Base-by-base conservation (phyloP, 2,329 filamentous ascomycete genomes). In the Colletotrichum higginsianum region DNA sequence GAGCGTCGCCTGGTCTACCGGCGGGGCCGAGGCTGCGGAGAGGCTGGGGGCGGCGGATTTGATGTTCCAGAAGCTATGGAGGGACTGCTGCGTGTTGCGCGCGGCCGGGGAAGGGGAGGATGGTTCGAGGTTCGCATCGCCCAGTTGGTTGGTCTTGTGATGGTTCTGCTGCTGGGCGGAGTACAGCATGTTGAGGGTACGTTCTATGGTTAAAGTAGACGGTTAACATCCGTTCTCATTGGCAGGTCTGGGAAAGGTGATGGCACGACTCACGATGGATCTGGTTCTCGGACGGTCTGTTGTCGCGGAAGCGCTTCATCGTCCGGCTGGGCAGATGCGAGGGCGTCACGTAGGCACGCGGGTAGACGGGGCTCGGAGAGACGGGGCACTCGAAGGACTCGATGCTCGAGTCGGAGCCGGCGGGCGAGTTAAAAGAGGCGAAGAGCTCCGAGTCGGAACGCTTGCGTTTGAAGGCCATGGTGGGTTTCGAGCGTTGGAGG, bases 61-160 rank as follows among this genome's bases (percentile, higher is more conserved):
- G 16, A 91, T 83, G n/a, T 85, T 84, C 89, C 89, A 92, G 80
- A 91, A 92, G 50, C 82, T 87, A 78, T 91, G 89, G 0, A 92
- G 82, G 0, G 87, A 90, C 4, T 84, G 82, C 77, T 91, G 89
- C 26, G 66, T 77, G 60, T 49, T 49, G 57, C 56, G 23, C 4
- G 30, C 30, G 47, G 74, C 16, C 44, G 62, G 21, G 67, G 70
- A 30, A n/a, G 58, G 60, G 26, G 75, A 49, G 50, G 61, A 61
- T 64, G 75, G 40, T 11, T 74, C 21, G 67, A 73, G 53, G 21
- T 66, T 50, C 56, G 74, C 73, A 23, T 62, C 65, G 26, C 75
- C 69, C 21, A 73, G 57, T 5, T 74, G 64, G 67, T 76, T 23
- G 40, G 7, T 61, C 26, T 75, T 66, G 30, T 73, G 55, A 16